Evolutionary conservation across 1,139 yeast genomes (phyloP), one percentile per base, ranked within the genome.

Genomic region (Suhomyces maxii): DNA sequence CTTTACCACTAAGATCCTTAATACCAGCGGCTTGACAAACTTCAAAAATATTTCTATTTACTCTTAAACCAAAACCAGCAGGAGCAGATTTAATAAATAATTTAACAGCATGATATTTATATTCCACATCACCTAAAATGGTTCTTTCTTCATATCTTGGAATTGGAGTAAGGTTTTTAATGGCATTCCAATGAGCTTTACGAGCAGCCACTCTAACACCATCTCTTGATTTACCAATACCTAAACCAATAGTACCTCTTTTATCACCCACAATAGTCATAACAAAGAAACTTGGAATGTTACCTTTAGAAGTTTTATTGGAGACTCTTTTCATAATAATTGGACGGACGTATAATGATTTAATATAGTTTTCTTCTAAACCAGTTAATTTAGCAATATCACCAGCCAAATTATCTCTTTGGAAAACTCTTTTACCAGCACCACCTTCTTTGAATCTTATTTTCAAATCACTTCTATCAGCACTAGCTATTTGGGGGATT

Each of bases 21-120:
- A 93, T 90, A 53, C 99, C 99, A 3, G 95, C 96, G 52, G 93
- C 86, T 63, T 87, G 89, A 67, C 98, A 93, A 50, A 95, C 83
- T 69, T 91, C 97, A 60, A 86, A 89, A 55, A 93, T 85, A 65
- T 86, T 83, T 57, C 89, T 95, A 69, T 91, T 91, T 42, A 91
- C 97, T 60, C 98, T 80, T 50, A 93, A 78, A 32, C 99, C 99
- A 55, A 89, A 88, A 56, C 98, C 98, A 2, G 96, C 85, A 35
- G 97, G 95, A 1, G 97, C 93, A 4, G 96, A 83, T 60, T 91
- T 82, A 56, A 93, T 72, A 59, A 84, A 83, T 56, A 93, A 76
- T 59, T 85, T 82, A 43, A 91, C 95, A 32, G 97, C 95, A 60
- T 90, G 97, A 69, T 74, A 89, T 63, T 91, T 89, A 69, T 84